Evolutionary conservation across 495 filamentous ascomycete species (phyloP).

Genomic region (Cenococcum geophilum): DNA sequence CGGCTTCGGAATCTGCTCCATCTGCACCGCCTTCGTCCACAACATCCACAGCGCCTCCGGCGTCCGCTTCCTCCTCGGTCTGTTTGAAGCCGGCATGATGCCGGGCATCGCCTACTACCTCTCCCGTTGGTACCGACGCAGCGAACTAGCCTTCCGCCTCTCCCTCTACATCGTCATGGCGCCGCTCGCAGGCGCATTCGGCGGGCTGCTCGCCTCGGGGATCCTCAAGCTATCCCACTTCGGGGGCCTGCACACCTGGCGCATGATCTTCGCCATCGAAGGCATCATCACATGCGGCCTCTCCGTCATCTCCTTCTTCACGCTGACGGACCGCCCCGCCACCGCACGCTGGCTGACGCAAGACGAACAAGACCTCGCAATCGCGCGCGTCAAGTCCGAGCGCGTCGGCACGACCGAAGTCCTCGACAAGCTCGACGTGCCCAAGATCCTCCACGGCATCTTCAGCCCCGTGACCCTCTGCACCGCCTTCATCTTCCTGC

Average conservation of each 20-base stretch:
- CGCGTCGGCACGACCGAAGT: slow-evolving; percentile 60
- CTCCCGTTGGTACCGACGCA: slow-evolving; percentile 62
- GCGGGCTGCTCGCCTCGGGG: slow-evolving; percentile 60
- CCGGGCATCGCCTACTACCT: slow-evolving; percentile 71
- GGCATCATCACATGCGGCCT: slow-evolving; percentile 33
- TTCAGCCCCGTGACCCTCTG: slow-evolving; percentile 46
- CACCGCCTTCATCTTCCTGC: slow-evolving; percentile 47
- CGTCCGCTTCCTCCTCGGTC: slow-evolving; percentile 49
- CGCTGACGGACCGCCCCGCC: slow-evolving; percentile 30
- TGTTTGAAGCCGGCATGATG: slow-evolving; percentile 61
- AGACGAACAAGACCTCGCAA: slow-evolving; percentile 35
- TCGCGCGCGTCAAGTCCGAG: slow-evolving; percentile 51
- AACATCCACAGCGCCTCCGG: slow-evolving; percentile 41
- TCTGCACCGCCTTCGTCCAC: slow-evolving; percentile 46
- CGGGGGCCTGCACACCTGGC: slow-evolving; percentile 37
- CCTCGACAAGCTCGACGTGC: slow-evolving; percentile 45
- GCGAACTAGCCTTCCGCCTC: slow-evolving; percentile 59
- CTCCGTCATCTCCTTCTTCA: slow-evolving; percentile 29
- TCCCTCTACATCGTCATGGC: slow-evolving; percentile 52
- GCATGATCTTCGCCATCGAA: slow-evolving; percentile 37
- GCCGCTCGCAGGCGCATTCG: slow-evolving; percentile 63
- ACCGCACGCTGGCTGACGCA: slow-evolving; percentile 31
- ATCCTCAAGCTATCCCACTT: slow-evolving; percentile 45
- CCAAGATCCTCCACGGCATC: slow-evolving; percentile 46
- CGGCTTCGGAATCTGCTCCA: slow-evolving; percentile 46